Evolutionary conservation across 2,329 filamentous ascomycete genomes (phyloP).

Genomic region (Ascochyta koolunga): DNA sequence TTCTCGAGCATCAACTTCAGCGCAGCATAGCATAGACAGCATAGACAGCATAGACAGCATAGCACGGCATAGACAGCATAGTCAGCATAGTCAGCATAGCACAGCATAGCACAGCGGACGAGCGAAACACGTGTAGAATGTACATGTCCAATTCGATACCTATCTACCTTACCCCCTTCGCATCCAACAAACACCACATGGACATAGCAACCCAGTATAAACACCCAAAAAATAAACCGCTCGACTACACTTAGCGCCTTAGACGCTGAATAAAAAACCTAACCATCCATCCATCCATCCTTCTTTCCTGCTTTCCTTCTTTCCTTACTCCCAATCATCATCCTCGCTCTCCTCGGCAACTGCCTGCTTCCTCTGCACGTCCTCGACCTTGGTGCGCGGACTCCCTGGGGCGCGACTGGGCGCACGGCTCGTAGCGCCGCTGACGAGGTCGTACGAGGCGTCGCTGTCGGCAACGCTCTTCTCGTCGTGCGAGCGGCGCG

Average conservation of each 20-base stretch:
- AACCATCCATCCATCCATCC: no score
- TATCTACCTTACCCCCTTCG: background rate
- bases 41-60: background rate
- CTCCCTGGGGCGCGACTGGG: constrained; percentile 58
- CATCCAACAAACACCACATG: no score
- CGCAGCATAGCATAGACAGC: constrained; percentile 2
- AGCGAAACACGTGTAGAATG: background rate
- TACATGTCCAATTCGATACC: no score
- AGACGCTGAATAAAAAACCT: no score
- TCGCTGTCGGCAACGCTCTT: constrained; percentile 93
- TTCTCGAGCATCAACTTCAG: background rate
- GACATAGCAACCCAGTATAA: no score
- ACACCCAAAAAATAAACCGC: no score
- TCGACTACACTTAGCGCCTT: no score
- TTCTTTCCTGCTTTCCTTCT: no score
- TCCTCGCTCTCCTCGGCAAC: constrained; percentile 63
- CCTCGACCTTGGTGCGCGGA: constrained; percentile 56
- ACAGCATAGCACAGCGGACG: background rate
- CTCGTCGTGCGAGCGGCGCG: constrained; percentile 70
- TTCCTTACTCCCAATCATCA: constrained; percentile 73
- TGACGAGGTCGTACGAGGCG: constrained; percentile 91
- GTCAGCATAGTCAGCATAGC: background rate
- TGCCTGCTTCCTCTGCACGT: constrained; percentile 49
- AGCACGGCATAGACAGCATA: constrained; percentile 8
- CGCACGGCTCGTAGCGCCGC: constrained; percentile 75